Evolutionary conservation across 108 stramenopile genomes (phyloP), one percentile per base, ranked within the genome.

Genomic region (Nitzschia putrida): DNA sequence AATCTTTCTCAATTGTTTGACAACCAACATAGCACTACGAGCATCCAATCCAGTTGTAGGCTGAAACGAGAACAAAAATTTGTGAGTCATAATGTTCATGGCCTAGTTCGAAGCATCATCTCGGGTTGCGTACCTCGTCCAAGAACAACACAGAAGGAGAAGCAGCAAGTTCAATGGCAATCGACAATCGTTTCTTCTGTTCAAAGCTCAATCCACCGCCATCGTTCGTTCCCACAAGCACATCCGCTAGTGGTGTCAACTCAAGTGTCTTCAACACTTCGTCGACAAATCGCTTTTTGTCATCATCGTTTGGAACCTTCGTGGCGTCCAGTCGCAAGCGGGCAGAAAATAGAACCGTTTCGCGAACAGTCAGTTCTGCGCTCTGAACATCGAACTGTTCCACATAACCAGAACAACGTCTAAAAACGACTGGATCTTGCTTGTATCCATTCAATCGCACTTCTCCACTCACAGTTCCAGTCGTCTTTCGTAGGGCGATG

Each of bases 311-410:
- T 26, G 64, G 60, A n/a, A 83, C 76, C 55, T 72, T 80, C 0
- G 56, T 66, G 6, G 53, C 73, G 57, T 83, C 87, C 14, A 96
- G 88, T 12, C 96, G 83, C 44, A 97, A 80, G 11, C 79, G 57
- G 13, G 94, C 97, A 12, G 88, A 90, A 74, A 96, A 98, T n/a
- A 82, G 64, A 9, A 98, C 76, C 8, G 91, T 87, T 73, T 98
- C 96, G 25, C 69, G 49, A 34, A 96, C 93, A 18, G 95, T 98
- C 53, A 89, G 68, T 20, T 85, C 77, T 16, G 94, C 87, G 51
- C 84, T 66, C 72, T 95, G 94, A 8, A 90, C 78, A 74, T 97
- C 96, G 57, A 90, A 86, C 69, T 98, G 97, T 69, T 95, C 93
- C 12, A 93, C 92, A 64, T 96, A 97, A 12, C 93, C 97, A 11